Percentiles rank a stretch among this genome's conserved stretches.
Conservation (phyloP, 768 basidiomycete species). For the Arthromyces matolae region DNA sequence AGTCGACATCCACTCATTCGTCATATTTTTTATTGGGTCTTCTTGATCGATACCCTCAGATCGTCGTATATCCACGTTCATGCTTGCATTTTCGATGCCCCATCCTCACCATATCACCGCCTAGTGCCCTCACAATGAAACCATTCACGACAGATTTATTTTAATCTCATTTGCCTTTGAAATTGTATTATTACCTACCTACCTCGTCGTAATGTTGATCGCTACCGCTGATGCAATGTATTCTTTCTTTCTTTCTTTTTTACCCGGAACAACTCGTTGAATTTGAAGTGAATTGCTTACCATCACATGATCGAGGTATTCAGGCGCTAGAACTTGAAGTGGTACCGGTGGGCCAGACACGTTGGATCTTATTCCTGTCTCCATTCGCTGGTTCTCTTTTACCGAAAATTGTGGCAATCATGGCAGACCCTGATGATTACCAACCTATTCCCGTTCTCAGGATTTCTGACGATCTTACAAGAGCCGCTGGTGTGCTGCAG, state of each 20-base stretch:
- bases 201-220: slow-evolving; percentile 27
- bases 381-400: slow-evolving; percentile 11
- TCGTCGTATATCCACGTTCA: slow-evolving; percentile 19
- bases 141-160: slow-evolving; percentile 23
- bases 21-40: slow-evolving; percentile 7
- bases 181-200: slow-evolving; percentile 34
- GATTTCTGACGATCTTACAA: slow-evolving; percentile 44
- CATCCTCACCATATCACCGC: slow-evolving; percentile 10
- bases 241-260: neutral
- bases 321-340: neutral
- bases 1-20: slow-evolving; percentile 13
- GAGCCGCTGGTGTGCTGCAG: slow-evolving; percentile 49
- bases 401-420: slow-evolving; percentile 9
- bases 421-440: slow-evolving; percentile 21
- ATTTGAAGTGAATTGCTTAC: neutral
- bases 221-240: slow-evolving; percentile 12
- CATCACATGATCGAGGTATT: slow-evolving; percentile 15
- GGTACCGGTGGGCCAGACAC: slow-evolving; percentile 7
- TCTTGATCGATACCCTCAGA: slow-evolving; percentile 20
- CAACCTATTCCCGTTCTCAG: slow-evolving; percentile 27
- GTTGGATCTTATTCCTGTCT: slow-evolving; percentile 15
- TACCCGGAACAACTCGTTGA: neutral
- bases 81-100: slow-evolving; percentile 12
- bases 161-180: slow-evolving; percentile 19
- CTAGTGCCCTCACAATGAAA: slow-evolving; percentile 20